Percentiles rank a stretch among this genome's conserved stretches.
These are phyloP conservation scores for Ascochyta clinopodiicola DNA, from an alignment of 2,329 filamentous ascomycete genomes.

Conservation along the genomic window DNA sequence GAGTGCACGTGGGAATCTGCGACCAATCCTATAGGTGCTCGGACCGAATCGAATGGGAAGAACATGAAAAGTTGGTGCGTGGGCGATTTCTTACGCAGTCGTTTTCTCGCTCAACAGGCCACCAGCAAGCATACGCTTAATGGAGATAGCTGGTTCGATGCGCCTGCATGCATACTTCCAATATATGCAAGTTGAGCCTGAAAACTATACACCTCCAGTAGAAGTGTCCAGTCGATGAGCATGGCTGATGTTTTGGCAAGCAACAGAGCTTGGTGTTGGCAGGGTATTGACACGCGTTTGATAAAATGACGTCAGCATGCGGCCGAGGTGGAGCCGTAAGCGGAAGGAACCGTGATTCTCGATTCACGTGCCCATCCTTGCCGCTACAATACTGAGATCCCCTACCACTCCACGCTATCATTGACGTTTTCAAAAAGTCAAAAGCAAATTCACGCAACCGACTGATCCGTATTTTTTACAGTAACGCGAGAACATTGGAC, in stretches of 20 bases:
- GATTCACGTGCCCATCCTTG: background rate
- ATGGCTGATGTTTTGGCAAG: background rate
- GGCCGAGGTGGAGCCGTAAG: background rate
- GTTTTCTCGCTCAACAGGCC: background rate
- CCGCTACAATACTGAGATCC: too few species aligned
- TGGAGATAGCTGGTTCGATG: background rate
- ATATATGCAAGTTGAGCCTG: background rate
- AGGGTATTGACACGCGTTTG: constrained; percentile 5
- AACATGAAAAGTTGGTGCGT: background rate
- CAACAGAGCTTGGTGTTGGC: constrained; percentile 1
- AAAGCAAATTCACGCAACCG: too few species aligned
- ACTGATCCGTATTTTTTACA: too few species aligned
- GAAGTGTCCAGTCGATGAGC: background rate
- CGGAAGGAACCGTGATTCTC: constrained; percentile 14
- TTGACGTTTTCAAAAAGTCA: too few species aligned
- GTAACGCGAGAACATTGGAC: too few species aligned
- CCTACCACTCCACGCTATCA: too few species aligned
- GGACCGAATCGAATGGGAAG: background rate
- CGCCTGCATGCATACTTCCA: background rate
- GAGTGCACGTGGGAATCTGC: constrained; percentile 16
- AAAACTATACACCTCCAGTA: background rate
- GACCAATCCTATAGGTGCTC: constrained; percentile 8
- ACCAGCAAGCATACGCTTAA: background rate
- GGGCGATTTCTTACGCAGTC: background rate
- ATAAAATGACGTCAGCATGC: constrained; percentile 1